Evolutionary conservation across 345 rosid species (phyloP), one percentile per base, ranked within the genome.

Genomic region (Sonneratia alba): DNA sequence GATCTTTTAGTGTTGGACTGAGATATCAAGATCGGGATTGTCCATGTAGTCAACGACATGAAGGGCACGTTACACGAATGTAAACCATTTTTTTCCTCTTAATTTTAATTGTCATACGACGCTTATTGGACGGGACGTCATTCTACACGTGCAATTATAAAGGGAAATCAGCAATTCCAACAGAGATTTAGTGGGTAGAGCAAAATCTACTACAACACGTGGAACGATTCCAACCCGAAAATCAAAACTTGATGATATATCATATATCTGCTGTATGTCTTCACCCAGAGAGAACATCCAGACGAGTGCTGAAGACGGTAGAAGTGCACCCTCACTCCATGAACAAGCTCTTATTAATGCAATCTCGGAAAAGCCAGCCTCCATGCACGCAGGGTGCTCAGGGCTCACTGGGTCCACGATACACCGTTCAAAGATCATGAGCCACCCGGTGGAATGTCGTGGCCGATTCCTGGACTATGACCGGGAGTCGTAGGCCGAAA

Each of bases 401-500:
- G 15, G 53, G 1, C 3, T 48, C 32, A 19, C 22, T 18, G 24
- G 4, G 51, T 34, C 19, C 16, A 62, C 3, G 32, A 62, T 27
- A 34, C 9, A 11, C 1, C 12, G 3, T 21, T 6, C 14, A 0
- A 13, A 49, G 12, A 57, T 70, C 73, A 70, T 7, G 73, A 32
- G 21, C 65, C 73, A 19, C 66, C 19, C 12, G 75, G 76, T 14
- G 76, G 76, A 38, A 49, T 57, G 12, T 56, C 3, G 37, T 73
- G 76, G 37, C 76, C 76, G 2, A 67, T 70, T 15, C 71, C 71
- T 1, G 76, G 76, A 61, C 76, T 73, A 40, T 55, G 70, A 11
- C 76, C 76, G 1, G 76, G 76, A 73, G 43, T 67, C 48, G 76
- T 73, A 18, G 76, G 76, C 66, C 76, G 37, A 34, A 73, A 73